Percentiles rank a stretch among this genome's conserved stretches.
These are phyloP conservation scores for Davidsoniella virescens DNA, from an alignment of 2,329 filamentous ascomycete species.

Conservation along the genomic window DNA sequence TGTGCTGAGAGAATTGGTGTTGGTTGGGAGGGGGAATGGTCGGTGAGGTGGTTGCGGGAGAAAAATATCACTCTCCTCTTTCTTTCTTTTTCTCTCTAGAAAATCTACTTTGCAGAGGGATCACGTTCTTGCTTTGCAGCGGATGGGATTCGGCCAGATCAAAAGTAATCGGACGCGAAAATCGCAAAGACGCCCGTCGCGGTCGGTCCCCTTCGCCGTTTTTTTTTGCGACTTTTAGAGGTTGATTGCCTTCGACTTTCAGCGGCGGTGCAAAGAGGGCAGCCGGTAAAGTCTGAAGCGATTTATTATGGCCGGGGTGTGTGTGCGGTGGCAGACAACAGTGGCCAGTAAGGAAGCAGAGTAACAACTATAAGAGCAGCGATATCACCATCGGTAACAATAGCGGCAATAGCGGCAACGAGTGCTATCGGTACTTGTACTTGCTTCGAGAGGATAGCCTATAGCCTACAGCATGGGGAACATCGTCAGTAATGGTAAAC, in stretches of 20 bases:
- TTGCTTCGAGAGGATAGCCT: too few species aligned
- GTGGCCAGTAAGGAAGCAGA: too few species aligned
- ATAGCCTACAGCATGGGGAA: too few species aligned
- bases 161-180: slow-evolving; percentile 12
- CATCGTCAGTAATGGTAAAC: too few species aligned
- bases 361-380: too few species aligned
- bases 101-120: slow-evolving; percentile 7
- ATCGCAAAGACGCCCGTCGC: slow-evolving; percentile 9
- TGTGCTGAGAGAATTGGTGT: background rate
- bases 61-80: slow-evolving; percentile 7
- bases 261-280: background rate
- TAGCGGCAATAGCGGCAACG: too few species aligned
- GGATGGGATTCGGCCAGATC: slow-evolving; percentile 7
- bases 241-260: background rate
- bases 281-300: background rate
- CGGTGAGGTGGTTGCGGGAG: slow-evolving; percentile 2
- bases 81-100: slow-evolving; percentile 5
- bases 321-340: too few species aligned
- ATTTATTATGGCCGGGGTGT: too few species aligned
- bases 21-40: background rate
- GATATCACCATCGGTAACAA: too few species aligned
- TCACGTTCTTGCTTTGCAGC: background rate
- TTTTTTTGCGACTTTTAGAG: too few species aligned
- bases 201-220: slow-evolving; percentile 3
- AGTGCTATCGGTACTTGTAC: too few species aligned